phyloP scores from a whole-genome alignment of 805 yeast species.

The Cyberlindnera saturnus region DNA sequence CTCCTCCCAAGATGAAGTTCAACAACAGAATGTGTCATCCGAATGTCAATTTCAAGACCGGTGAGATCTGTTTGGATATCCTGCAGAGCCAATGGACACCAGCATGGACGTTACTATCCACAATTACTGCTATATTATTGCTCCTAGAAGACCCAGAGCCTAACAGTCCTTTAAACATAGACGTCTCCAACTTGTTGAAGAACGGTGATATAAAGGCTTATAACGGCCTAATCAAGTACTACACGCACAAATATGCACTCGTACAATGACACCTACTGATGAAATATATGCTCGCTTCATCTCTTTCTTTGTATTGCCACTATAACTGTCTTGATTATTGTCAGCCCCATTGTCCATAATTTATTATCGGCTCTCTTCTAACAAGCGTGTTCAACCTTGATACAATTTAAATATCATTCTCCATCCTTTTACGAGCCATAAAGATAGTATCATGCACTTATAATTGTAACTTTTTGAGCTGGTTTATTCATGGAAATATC shows the following conservation, averaged over 20 bases:
- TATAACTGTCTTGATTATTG: too few relatives aligned
- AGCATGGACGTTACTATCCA: slow-evolving; percentile 57
- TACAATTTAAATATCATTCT: too few relatives aligned
- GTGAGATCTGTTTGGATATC: slow-evolving; percentile 69
- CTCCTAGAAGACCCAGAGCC: slow-evolving; percentile 63
- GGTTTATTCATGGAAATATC: too few relatives aligned
- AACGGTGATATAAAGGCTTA: slow-evolving; percentile 40
- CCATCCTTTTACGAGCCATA: too few relatives aligned
- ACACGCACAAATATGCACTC: slow-evolving; percentile 23
- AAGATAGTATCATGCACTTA: too few relatives aligned
- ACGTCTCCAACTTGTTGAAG: slow-evolving; percentile 55
- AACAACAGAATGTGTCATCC: slow-evolving; percentile 38
- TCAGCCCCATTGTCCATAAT: too few relatives aligned
- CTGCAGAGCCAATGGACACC: slow-evolving; percentile 63
- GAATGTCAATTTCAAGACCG: slow-evolving; percentile 44
- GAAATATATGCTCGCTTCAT: too few relatives aligned
- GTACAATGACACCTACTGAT: background rate
- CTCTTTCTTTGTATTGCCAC: too few relatives aligned
- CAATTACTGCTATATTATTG: slow-evolving; percentile 51
- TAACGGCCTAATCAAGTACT: slow-evolving; percentile 35
- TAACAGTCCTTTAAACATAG: slow-evolving; percentile 65
- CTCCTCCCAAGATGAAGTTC: slow-evolving; percentile 54
- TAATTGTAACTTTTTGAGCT: too few relatives aligned
- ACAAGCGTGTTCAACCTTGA: too few relatives aligned
- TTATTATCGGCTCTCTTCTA: too few relatives aligned